Percentiles rank a stretch among this genome's conserved stretches.
Evolutionary conservation across 2,329 filamentous ascomycete species (phyloP).

Genomic region (Blumeria graminis): DNA sequence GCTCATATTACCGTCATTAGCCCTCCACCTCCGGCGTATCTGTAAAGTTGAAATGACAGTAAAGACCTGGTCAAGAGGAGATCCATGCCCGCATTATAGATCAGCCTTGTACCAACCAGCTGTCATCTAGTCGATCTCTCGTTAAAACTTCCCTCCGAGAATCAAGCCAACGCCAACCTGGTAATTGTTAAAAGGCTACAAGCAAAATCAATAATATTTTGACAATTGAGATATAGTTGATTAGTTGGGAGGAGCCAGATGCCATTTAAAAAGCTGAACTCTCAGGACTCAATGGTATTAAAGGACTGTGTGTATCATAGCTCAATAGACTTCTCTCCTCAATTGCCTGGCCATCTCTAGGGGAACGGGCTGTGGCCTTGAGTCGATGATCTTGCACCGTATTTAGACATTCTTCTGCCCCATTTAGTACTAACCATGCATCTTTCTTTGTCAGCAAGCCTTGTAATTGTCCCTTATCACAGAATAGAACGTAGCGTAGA

Average conservation of each 20-base stretch:
- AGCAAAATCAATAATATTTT: background rate
- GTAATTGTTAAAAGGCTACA: background rate
- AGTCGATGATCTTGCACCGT: conserved; percentile 15
- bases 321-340: conserved; percentile 22
- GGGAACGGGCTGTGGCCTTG: conserved; percentile 16
- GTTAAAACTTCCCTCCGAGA: background rate
- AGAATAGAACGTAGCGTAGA: conserved; percentile 71
- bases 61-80: too few species aligned
- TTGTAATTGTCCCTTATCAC: conserved; percentile 55
- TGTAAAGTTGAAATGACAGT: too few species aligned
- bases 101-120: too few species aligned
- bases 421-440: conserved; percentile 79
- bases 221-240: background rate
- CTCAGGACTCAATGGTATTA: conserved; percentile 6
- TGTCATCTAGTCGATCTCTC: background rate
- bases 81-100: too few species aligned
- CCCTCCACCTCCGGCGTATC: too few species aligned
- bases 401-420: conserved; percentile 36
- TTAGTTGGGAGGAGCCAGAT: background rate
- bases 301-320: conserved; percentile 12
- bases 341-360: conserved; percentile 18
- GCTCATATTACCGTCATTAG: too few species aligned
- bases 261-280: background rate
- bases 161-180: background rate
- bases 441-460: conserved; percentile 94